Evolutionary conservation across 2,329 filamentous ascomycete genomes (phyloP), one percentile per base, ranked within the genome.

Genomic region (Ascochyta viciae-villosae): DNA sequence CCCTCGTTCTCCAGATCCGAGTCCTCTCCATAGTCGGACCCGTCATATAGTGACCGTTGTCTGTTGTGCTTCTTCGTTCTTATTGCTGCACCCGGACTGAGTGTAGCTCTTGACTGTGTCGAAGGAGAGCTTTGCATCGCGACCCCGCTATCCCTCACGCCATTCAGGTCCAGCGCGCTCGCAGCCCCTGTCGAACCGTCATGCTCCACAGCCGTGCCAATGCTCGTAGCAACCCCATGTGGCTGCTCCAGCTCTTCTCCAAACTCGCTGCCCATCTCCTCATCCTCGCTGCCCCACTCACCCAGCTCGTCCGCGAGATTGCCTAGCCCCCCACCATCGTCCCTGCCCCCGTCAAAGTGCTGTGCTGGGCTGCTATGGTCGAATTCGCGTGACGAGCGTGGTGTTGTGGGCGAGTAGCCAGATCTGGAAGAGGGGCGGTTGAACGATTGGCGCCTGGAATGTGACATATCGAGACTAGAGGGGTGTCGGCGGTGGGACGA

Each of bases 271-370:
- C 81, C 80, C 23, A 77, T 78, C 15, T 80, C 82, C 35, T 87
- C 86, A 37, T 85, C 86, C 73, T 89, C 86, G 4, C 88, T 87
- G 35, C 49, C 49, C 54, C 54, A 57, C 68, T 90, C 89, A 1
- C 89, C 91, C 43, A 95, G 79, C 75, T 95, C 91, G 74, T 94
- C 91, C 1, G 91, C 91, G 44, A 95, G 76, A 65, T 92, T 93
- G 29, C 90, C 91, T 60, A 92, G 79, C 8, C 88, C 88, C 53
- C 64, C 66, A 58, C 85, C 85, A 42, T 76, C 78, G 46, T 71
- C 74, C 15, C 53, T 46, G 26, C 66, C 72, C 9, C 71, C 74
- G 48, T 74, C 75, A 7, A 74, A 73, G 53, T 73, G 70, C 13
- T 77, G 76, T 37, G 68, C 73, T 2, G 74, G 73, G 40, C 70